Evolutionary conservation across 2,329 filamentous ascomycete species (phyloP).

Genomic region (Amauroascus niger): DNA sequence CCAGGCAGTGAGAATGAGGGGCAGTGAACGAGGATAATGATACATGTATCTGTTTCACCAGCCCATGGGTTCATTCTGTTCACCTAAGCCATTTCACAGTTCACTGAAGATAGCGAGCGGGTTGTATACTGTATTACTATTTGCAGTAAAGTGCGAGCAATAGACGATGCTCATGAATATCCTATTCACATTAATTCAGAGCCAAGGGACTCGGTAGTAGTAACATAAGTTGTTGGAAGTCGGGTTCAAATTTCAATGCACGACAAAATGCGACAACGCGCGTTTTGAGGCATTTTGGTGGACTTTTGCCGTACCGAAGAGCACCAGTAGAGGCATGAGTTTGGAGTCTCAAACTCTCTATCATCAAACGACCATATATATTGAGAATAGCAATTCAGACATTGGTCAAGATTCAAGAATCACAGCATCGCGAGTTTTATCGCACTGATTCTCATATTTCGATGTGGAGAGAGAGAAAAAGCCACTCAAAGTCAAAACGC

Average conservation of each 20-base stretch:
- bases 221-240: not conserved
- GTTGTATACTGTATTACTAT: slow-evolving; percentile 1
- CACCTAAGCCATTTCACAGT: not conserved
- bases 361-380: not conserved
- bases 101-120: not conserved
- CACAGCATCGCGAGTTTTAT: not conserved
- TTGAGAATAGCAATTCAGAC: not conserved
- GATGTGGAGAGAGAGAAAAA: not conserved
- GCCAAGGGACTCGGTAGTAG: not conserved
- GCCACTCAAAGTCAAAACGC: not conserved
- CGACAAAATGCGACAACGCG: not conserved
- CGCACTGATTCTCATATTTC: not conserved
- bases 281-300: not conserved
- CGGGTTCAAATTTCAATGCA: not conserved
- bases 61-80: not conserved
- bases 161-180: not conserved
- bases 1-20: slow-evolving; percentile 84
- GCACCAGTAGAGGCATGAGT: not conserved
- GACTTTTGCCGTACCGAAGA: too few relatives aligned
- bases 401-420: too few relatives aligned
- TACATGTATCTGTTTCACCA: slow-evolving; percentile 10
- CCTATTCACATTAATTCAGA: too few relatives aligned
- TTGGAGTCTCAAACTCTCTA: not conserved
- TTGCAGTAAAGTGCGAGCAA: not conserved
- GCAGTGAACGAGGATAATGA: slow-evolving; percentile 73